A percentile compares a stretch with the other conserved stretches of the same genome.
Conservation (phyloP, 2,329 filamentous ascomycete species). For the Emydomyces testavorans region DNA sequence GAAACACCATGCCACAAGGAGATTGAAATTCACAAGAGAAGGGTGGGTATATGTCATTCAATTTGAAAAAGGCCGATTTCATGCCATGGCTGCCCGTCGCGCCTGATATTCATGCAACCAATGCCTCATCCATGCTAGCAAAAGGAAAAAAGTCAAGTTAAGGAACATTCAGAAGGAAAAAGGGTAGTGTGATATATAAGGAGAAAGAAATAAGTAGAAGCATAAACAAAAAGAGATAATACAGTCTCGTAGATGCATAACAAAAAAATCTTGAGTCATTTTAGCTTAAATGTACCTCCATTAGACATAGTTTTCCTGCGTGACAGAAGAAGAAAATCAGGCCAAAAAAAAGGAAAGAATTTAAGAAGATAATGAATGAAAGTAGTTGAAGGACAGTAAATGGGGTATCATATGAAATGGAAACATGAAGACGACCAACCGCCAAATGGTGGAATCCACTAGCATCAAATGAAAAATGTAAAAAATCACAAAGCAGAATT, state of each 20-base stretch:
- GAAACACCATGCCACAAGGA: conserved; percentile 5
- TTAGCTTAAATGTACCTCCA: not conserved
- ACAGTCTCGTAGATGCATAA: not conserved
- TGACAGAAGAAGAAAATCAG: not conserved
- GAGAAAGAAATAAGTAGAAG: no score
- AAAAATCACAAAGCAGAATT: not conserved
- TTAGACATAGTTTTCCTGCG: conserved; percentile 2
- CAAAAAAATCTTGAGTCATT: not conserved
- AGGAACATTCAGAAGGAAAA: no score
- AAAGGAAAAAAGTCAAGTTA: not conserved
- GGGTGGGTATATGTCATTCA: not conserved
- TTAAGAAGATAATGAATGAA: not conserved
- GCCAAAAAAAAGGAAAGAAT: not conserved
- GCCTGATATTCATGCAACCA: not conserved
- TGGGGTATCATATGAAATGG: conserved; percentile 9
- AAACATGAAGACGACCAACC: conserved; percentile 2
- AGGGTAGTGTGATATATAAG: no score
- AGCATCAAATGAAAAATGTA: conserved; percentile 3
- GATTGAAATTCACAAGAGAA: not conserved
- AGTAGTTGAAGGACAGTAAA: not conserved
- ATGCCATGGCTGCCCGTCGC: conserved; percentile 6
- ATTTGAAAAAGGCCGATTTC: not conserved
- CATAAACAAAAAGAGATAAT: not conserved
- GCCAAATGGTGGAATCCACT: conserved; percentile 3
- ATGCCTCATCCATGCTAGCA: not conserved